Evolutionary conservation across 257 asterid genomes (phyloP), one percentile per base, ranked within the genome.

Genomic region (Przewalskia tangutica): DNA sequence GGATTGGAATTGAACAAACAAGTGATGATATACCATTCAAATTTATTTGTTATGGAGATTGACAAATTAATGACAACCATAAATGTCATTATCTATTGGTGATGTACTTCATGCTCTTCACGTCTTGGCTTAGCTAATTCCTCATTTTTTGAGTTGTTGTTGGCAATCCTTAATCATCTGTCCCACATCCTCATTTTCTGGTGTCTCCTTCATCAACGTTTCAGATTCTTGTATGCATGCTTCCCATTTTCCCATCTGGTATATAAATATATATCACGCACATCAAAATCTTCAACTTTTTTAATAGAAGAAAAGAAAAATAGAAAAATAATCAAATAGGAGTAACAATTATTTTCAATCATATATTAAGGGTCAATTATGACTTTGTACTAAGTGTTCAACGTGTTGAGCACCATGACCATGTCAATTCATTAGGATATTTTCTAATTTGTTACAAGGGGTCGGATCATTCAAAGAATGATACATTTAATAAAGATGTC

Each of bases 191-290:
- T 89, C 91, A 34, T 87, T 88, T 2, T 86, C 90, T 0, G 95
- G 88, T 32, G 84, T 84, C 62, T 91, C 94, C 71, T 77, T 90
- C 17, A 89, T 63, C 84, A 93, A 67, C 46, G 78, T 75, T 79
- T 93, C 92, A 67, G 91, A 93, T 48, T 93, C 98, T 83, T 88
- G 88, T 75, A 91, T 34, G 63, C 95, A 92, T 1, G 90, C 94
- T 62, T 84, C 89, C 98, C 97, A 93, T 38, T 88, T 92, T 79
- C 85, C 89, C 89, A 90, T 78, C 98, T 77, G n/a, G 38, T 64
- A 60, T 20, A 68, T 9, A 44, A 79, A 58, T 20, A 51, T 20
- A 64, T 5, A 73, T 56, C 53, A 65, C 34, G 16, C 7, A 77
- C 16, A 44, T 62, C 4, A 17, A 71, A 42, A 76, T 62, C 48